These are phyloP conservation scores for Boletus vermiculosoides DNA, from an alignment of 768 basidiomycete genomes.

Conservation along the genomic window DNA sequence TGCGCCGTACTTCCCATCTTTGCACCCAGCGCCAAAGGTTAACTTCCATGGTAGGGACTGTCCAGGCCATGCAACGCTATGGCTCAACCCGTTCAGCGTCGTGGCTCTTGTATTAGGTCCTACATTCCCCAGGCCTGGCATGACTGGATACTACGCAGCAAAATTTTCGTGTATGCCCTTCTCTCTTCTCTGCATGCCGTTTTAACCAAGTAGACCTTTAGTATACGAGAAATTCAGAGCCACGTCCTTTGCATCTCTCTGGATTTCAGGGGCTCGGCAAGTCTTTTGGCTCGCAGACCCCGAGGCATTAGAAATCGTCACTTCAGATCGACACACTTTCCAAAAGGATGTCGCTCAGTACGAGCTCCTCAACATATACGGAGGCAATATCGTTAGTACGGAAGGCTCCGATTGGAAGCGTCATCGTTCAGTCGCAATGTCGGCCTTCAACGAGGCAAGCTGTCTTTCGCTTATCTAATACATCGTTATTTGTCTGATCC, in stretches of 20 bases:
- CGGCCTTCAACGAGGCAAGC: constrained; percentile 50
- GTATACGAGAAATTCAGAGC: constrained; percentile 41
- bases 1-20: background rate
- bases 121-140: constrained; percentile 36
- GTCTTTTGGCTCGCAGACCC: constrained; percentile 45
- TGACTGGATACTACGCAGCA: constrained; percentile 34
- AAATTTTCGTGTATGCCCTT: constrained; percentile 37
- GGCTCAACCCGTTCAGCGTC: constrained; percentile 36
- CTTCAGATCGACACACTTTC: constrained; percentile 35
- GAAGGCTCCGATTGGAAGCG: constrained; percentile 49
- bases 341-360: constrained; percentile 42
- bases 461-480: background rate
- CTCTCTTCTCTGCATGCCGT: no score
- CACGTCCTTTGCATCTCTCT: constrained; percentile 39
- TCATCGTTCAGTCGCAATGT: constrained; percentile 43
- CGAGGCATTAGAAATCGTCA: constrained; percentile 40
- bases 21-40: background rate
- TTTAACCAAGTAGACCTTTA: constrained; percentile 9
- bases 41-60: constrained; percentile 8
- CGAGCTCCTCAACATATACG: constrained; percentile 45
- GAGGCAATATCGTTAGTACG: constrained; percentile 41
- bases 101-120: constrained; percentile 27
- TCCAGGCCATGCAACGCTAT: constrained; percentile 22
- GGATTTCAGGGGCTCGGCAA: constrained; percentile 30
- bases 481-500: background rate